phyloP scores from a whole-genome alignment of 345 rosid genomes.

The Abelmoschus esculentus region DNA sequence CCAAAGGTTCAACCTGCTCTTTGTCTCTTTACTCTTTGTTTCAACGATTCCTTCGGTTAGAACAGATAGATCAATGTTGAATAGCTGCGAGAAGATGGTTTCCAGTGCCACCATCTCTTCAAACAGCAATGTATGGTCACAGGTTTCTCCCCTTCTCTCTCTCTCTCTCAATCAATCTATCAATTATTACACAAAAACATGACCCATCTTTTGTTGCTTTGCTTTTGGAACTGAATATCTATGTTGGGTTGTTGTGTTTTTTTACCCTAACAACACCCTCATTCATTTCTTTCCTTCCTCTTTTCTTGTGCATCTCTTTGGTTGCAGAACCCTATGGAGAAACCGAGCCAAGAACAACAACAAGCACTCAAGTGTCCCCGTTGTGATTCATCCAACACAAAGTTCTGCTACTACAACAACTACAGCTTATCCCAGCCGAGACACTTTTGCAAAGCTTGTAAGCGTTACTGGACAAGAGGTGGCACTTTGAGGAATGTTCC shows the following conservation, averaged over 20 bases:
- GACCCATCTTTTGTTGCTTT: slow-evolving; percentile 23
- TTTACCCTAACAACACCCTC: slow-evolving; percentile 22
- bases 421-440: slow-evolving; percentile 67
- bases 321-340: slow-evolving; percentile 40
- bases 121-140: slow-evolving; percentile 60
- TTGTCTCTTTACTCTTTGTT: slow-evolving; percentile 66
- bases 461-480: slow-evolving; percentile 68
- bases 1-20: slow-evolving; percentile 36
- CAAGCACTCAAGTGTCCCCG: slow-evolving; percentile 62
- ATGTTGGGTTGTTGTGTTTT: slow-evolving; percentile 16
- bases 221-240: slow-evolving; percentile 39
- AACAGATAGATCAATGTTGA: slow-evolving; percentile 36
- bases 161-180: slow-evolving; percentile 19
- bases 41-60: slow-evolving; percentile 42
- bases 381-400: slow-evolving; percentile 66
- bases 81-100: slow-evolving; percentile 46
- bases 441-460: slow-evolving; percentile 71
- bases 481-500: slow-evolving; percentile 68
- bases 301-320: not conserved
- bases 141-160: slow-evolving; percentile 21
- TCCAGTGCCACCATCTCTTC: slow-evolving; percentile 49
- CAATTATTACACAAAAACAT: slow-evolving; percentile 24
- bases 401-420: slow-evolving; percentile 79
- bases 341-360: slow-evolving; percentile 31
- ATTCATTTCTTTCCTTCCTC: slow-evolving; percentile 16